phyloP scores from a whole-genome alignment of 2,329 filamentous ascomycete species.

The Aphanocladium album region DNA sequence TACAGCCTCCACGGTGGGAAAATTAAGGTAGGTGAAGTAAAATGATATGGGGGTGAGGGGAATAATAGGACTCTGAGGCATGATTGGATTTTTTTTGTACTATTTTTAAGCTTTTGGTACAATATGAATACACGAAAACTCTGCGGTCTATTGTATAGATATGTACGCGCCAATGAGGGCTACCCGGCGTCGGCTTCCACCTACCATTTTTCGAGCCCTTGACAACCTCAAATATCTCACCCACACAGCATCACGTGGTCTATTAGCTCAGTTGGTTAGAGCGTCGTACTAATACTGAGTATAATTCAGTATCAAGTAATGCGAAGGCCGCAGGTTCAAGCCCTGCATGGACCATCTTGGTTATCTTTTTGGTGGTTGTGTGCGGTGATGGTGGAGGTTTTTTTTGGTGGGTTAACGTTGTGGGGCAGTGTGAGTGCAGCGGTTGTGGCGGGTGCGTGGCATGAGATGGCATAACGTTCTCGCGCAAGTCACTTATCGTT shows the following conservation, averaged over 20 bases:
- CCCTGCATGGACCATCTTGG: slow-evolving; percentile 4
- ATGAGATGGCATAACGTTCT: neutral
- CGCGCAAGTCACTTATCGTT: too few species aligned
- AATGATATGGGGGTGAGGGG: too few species aligned
- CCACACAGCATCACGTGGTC: slow-evolving; percentile 6
- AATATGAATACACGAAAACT: too few species aligned
- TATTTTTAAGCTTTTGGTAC: too few species aligned
- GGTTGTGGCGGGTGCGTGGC: neutral
- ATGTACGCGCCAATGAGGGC: too few species aligned
- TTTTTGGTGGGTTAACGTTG: neutral
- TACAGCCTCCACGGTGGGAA: too few species aligned
- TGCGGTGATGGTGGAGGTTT: neutral
- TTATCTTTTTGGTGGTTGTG: neutral
- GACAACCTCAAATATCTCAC: neutral
- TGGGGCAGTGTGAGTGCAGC: neutral
- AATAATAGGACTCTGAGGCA: too few species aligned
- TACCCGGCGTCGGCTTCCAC: too few species aligned
- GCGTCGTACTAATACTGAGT: slow-evolving; percentile 12
- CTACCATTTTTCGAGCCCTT: neutral
- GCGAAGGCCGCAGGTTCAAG: slow-evolving; percentile 14
- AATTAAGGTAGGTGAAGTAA: too few species aligned
- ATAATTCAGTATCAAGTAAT: slow-evolving; percentile 8
- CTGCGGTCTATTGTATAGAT: too few species aligned
- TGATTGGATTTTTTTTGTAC: too few species aligned
- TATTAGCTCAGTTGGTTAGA: slow-evolving; percentile 13